phyloP scores from a whole-genome alignment of 305 asterid species.

The Fraxinus latifolia region DNA sequence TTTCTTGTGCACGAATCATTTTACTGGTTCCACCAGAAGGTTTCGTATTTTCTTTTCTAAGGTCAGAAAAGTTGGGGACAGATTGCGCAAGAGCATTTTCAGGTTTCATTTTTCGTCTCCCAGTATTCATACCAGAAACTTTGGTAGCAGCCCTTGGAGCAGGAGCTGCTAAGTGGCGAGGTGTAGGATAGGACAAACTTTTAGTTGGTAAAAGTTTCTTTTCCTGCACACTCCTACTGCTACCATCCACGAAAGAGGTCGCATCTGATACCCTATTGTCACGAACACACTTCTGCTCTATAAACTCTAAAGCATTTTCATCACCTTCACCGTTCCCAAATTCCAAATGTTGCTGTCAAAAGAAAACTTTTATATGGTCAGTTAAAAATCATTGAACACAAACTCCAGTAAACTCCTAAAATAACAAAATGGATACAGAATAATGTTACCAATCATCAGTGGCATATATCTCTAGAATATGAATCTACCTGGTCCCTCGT shows the following conservation, averaged over 20 bases:
- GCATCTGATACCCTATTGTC: slow-evolving; percentile 41
- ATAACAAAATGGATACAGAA: slow-evolving; percentile 20
- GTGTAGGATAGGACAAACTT: slow-evolving; percentile 47
- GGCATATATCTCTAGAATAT: slow-evolving; percentile 32
- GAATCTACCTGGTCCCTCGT: slow-evolving; percentile 69
- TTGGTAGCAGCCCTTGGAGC: slow-evolving; percentile 54
- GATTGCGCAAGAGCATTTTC: slow-evolving; percentile 88
- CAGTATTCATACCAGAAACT: slow-evolving; percentile 43
- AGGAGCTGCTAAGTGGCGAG: slow-evolving; percentile 54
- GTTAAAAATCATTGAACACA: slow-evolving; percentile 44
- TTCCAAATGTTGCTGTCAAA: slow-evolving; percentile 67
- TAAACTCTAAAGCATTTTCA: slow-evolving; percentile 50
- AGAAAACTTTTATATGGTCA: slow-evolving; percentile 45
- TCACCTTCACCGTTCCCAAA: slow-evolving; percentile 67
- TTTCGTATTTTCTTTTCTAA: slow-evolving; percentile 71
- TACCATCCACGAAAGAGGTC: slow-evolving; percentile 40
- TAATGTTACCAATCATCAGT: slow-evolving; percentile 21
- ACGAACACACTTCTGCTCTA: slow-evolving; percentile 33
- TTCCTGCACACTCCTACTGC: slow-evolving; percentile 41
- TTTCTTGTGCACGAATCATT: slow-evolving; percentile 49
- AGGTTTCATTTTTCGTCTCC: slow-evolving; percentile 56
- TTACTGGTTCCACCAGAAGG: slow-evolving; percentile 65
- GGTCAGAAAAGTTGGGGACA: slow-evolving; percentile 20
- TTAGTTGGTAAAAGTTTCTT: slow-evolving; percentile 56
- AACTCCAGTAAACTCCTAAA: slow-evolving; percentile 30